A percentile compares a stretch with the other conserved stretches of the same genome.
These are phyloP conservation scores for Piper longum DNA, from an alignment of 164 flowering plant species.

Conservation along the genomic window DNA sequence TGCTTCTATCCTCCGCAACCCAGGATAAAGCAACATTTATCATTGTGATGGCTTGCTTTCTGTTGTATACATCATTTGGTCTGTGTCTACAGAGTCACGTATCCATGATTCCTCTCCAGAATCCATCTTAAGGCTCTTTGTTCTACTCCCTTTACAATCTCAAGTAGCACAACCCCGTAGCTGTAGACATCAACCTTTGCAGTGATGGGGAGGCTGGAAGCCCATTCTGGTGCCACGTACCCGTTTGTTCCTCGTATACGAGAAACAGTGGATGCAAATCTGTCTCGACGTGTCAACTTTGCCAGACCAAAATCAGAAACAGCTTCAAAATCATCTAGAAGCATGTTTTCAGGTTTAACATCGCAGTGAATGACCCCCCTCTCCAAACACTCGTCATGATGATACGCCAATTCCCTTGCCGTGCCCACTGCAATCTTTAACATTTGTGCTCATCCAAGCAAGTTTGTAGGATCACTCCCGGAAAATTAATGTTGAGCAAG, in stretches of 20 bases:
- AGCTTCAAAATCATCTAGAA: constrained; percentile 71
- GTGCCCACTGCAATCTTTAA: constrained; percentile 20
- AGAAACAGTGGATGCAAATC: constrained; percentile 51
- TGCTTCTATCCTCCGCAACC: constrained; percentile 14
- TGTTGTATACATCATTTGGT: constrained; percentile 9
- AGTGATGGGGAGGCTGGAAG: constrained; percentile 35
- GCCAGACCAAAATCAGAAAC: constrained; percentile 76
- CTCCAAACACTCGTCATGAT: constrained; percentile 56
- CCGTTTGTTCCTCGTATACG: constrained; percentile 65
- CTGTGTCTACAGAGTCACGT: constrained; percentile 20
- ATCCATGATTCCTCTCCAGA: constrained; percentile 11
- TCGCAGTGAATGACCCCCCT: constrained; percentile 84
- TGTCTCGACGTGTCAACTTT: constrained; percentile 38
- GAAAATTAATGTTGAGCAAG: constrained; percentile 10
- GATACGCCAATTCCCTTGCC: constrained; percentile 32
- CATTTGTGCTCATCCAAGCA: constrained; percentile 6
- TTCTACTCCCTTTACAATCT: constrained; percentile 53
- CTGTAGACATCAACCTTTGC: constrained; percentile 78
- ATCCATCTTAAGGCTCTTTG: constrained; percentile 11
- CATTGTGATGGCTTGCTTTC: constrained; percentile 11
- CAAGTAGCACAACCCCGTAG: constrained; percentile 74
- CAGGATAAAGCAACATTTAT: constrained; percentile 14
- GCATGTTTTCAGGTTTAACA: constrained; percentile 79
- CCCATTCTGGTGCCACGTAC: constrained; percentile 83
- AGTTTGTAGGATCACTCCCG: neutral